Conservation (phyloP, 768 basidiomycete genomes). For the Suillus subluteus region DNA sequence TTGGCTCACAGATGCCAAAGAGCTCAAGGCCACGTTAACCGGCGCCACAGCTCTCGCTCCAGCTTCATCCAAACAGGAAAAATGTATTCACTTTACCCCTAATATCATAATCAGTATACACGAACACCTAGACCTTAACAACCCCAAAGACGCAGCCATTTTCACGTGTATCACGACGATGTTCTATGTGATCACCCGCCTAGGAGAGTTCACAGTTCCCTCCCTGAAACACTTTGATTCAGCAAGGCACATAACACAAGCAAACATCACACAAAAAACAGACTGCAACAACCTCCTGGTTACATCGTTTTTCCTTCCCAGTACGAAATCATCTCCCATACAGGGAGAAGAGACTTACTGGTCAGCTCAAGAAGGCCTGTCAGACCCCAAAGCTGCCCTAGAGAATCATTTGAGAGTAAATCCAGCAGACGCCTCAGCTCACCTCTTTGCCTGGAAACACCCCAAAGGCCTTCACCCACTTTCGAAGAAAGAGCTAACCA, state of each 20-base stretch:
- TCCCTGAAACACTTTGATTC: conserved; percentile 35
- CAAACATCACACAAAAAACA: conserved; percentile 20
- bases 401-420: conserved; percentile 21
- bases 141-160: conserved; percentile 39
- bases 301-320: conserved; percentile 34
- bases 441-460: conserved; percentile 17
- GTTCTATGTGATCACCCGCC: conserved; percentile 38
- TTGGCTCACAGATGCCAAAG: conserved; percentile 18
- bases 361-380: conserved; percentile 11
- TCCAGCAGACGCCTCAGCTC: neutral
- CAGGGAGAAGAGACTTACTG: conserved; percentile 19
- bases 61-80: conserved; percentile 28
- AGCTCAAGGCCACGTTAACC: conserved; percentile 21
- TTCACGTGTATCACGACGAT: conserved; percentile 40
- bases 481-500: conserved; percentile 7
- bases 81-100: conserved; percentile 35
- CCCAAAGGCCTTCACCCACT: neutral
- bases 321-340: conserved; percentile 27
- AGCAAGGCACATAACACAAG: conserved; percentile 30
- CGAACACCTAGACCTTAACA: conserved; percentile 24
- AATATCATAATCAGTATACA: neutral
- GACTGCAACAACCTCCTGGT: conserved; percentile 31
- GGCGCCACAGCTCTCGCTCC: conserved; percentile 2
- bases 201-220: conserved; percentile 44
- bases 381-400: conserved; percentile 18